These are phyloP conservation scores for Stagonosporopsis vannaccii DNA, from an alignment of 2,329 filamentous ascomycete genomes.

Conservation along the genomic window DNA sequence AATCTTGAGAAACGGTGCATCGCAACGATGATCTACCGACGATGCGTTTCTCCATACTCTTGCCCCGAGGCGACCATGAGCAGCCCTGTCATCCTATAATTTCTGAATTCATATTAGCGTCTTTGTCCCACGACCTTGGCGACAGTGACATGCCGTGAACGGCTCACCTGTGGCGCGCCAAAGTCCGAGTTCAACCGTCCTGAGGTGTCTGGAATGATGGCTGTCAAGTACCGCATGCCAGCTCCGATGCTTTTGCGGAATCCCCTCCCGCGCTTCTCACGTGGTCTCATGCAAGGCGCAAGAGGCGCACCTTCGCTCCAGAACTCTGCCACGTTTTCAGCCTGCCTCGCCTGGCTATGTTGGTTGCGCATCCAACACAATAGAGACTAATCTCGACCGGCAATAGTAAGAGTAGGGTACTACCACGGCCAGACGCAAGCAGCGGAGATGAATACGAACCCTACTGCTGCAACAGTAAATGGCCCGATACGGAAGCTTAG, in stretches of 20 bases:
- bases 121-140: background rate
- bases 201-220: background rate
- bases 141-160: constrained; percentile 12
- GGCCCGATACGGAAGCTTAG: background rate
- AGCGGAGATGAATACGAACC: constrained; percentile 2
- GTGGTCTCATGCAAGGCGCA: background rate
- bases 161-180: background rate
- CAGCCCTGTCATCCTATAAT: background rate
- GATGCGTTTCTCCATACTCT: background rate
- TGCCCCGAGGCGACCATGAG: background rate
- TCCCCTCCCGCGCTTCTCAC: background rate
- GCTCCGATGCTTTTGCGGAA: too few species aligned
- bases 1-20: background rate
- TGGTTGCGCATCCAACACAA: background rate
- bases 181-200: background rate
- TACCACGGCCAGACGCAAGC: background rate
- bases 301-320: background rate
- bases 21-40: background rate
- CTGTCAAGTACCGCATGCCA: background rate
- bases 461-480: background rate
- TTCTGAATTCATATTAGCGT: background rate
- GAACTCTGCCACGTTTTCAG: background rate
- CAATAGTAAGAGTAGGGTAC: background rate
- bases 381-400: background rate
- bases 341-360: background rate